Evolutionary conservation across 176 grass and related monocot species (phyloP).

Genomic region (Rhipidocladum racemiflorum): DNA sequence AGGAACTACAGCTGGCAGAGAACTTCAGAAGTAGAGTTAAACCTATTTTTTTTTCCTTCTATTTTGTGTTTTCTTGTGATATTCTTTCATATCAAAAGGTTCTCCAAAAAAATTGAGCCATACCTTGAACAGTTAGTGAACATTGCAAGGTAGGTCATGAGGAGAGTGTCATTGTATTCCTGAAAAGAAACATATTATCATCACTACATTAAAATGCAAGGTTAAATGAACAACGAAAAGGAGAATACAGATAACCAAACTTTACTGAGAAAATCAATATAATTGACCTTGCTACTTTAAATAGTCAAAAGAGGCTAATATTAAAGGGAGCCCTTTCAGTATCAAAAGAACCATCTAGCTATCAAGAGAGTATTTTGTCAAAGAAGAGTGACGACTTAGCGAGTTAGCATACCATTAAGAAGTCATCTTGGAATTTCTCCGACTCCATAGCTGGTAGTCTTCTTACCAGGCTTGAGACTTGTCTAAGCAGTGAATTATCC

Average conservation of each 20-base stretch:
- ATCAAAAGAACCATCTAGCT: background rate
- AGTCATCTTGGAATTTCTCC: slow-evolving; percentile 96
- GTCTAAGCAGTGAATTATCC: slow-evolving; percentile 91
- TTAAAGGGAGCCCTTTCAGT: background rate
- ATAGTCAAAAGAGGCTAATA: background rate
- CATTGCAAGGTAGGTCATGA: slow-evolving; percentile 97
- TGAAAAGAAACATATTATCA: slow-evolving; percentile 37
- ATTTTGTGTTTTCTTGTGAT: background rate
- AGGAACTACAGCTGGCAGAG: background rate
- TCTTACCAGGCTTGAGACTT: slow-evolving; percentile 96
- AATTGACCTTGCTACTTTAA: background rate
- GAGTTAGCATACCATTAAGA: slow-evolving; percentile 69
- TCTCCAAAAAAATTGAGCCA: background rate
- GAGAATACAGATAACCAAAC: background rate
- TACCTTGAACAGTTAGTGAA: slow-evolving; percentile 96
- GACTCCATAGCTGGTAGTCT: slow-evolving; percentile 91
- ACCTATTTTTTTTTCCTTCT: background rate
- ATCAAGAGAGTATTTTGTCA: background rate
- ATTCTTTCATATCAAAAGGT: background rate
- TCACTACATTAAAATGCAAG: background rate
- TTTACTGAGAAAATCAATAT: background rate
- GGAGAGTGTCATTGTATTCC: slow-evolving; percentile 97
- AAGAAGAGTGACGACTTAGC: slow-evolving; percentile 16
- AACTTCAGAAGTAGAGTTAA: background rate
- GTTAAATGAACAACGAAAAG: slow-evolving; percentile 6